Percentiles rank a stretch among this genome's conserved stretches.
These are phyloP conservation scores for Pythium aristosporum DNA, from an alignment of 352 stramenopile genomes.

Conservation along the genomic window DNA sequence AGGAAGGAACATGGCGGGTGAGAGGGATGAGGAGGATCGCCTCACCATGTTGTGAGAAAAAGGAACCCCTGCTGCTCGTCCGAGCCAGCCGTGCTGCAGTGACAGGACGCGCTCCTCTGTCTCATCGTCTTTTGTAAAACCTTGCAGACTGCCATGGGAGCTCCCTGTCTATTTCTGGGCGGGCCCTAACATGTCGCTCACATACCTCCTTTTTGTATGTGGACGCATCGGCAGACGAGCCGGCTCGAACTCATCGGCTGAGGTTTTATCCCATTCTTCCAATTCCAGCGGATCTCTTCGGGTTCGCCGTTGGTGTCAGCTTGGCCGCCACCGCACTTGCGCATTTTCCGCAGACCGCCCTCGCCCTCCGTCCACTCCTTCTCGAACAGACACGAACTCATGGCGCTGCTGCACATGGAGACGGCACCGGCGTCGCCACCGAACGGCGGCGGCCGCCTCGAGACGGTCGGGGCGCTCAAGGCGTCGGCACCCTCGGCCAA, in stretches of 20 bases:
- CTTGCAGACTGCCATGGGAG: neutral
- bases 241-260: neutral
- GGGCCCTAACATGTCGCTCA: no score
- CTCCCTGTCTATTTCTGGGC: slow-evolving; percentile 14
- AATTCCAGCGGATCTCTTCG: slow-evolving; percentile 1
- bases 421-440: neutral
- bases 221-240: neutral
- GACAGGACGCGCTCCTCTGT: neutral
- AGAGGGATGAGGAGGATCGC: no score
- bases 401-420: slow-evolving; percentile 17
- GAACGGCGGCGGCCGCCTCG: neutral
- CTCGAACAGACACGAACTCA: neutral
- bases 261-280: slow-evolving; percentile 4
- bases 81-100: no score
- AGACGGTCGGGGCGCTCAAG: neutral
- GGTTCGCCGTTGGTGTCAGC: slow-evolving; percentile 11
- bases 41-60: no score
- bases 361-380: neutral
- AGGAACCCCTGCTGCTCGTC: no score
- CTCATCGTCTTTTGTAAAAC: slow-evolving; percentile 11
- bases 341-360: no score
- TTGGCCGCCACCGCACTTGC: slow-evolving; percentile 1
- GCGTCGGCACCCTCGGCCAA: neutral
- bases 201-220: no score
- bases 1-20: no score